Conservation (phyloP, 2,329 filamentous ascomycete genomes). For the Magnaporthiopsis poae region DNA sequence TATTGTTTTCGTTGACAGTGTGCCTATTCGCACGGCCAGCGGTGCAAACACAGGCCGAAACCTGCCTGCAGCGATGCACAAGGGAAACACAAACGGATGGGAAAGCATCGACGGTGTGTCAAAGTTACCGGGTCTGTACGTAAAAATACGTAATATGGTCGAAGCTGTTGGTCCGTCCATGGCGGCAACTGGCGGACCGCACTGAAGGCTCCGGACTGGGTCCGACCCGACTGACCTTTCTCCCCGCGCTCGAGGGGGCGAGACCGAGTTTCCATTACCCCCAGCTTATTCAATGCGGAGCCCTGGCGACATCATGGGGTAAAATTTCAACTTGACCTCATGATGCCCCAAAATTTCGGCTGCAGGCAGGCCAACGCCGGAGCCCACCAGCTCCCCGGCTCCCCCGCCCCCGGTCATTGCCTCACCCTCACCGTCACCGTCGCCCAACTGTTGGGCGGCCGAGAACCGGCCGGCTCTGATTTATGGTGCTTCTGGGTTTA, state of each 20-base stretch:
- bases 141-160: constrained; percentile 10
- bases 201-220: constrained; percentile 9
- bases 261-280: constrained; percentile 21
- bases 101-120: constrained; percentile 12
- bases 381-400: neutral
- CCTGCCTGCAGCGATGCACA: neutral
- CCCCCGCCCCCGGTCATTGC: neutral
- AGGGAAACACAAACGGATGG: neutral
- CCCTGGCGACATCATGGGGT: neutral
- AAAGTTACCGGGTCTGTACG: constrained; percentile 9
- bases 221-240: constrained; percentile 14
- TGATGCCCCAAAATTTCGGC: constrained; percentile 6
- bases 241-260: constrained; percentile 11
- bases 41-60: too few species aligned
- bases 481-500: too few species aligned
- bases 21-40: neutral
- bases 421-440: neutral
- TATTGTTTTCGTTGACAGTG: neutral
- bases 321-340: constrained; percentile 5
- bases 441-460: too few species aligned
- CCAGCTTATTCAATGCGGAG: constrained; percentile 14
- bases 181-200: neutral
- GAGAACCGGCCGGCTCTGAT: too few species aligned
- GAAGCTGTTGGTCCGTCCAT: constrained; percentile 3
- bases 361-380: neutral